Evolutionary conservation across 2,329 filamentous ascomycete genomes (phyloP), one percentile per base, ranked within the genome.

Genomic region (Cercospora zeina): DNA sequence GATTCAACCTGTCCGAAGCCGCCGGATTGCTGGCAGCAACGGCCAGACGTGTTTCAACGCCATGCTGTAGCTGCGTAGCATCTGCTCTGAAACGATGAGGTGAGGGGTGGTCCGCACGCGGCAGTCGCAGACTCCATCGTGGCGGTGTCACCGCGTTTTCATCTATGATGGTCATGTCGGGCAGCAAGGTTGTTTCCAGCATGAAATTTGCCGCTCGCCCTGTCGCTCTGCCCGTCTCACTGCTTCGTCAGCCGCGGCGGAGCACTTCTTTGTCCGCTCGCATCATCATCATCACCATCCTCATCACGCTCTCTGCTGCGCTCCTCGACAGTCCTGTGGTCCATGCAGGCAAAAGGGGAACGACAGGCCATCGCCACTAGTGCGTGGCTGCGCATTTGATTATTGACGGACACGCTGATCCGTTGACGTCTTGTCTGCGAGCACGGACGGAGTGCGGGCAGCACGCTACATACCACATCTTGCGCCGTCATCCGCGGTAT

Each of bases 11-110:
- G 39, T 19, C 39, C 11, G 39, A 45, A 21, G 39, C 39, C 19
- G 39, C 39, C 39, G 39, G 21, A 45, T 45, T 45, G 16, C 39
- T 45, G 39, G 39, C 39, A 45, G 21, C 39, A 30, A 53, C 36
- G 61, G 61, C 60, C 47, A 30, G 49, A 50, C 53, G 39, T 58
- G 61, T 58, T 62, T 62, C 49, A 58, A 51, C 33, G 45, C 42
- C 31, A 50, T 58, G 56, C 33, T 58, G 56, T 57, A 57, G 54
- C 54, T 56, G 54, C 42, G 36, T 34, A 47, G 39, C 55, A 58
- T 42, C 36, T 45, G n/a, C 24, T 21, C 54, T 37, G 33, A 47
- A 45, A 27, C 21, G 34, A 33, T 19, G 19, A 19, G 53, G 16
- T 34, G 30, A 31, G 13, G 36, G 16, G 53, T 19, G 53, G 34